Conservation (phyloP, 495 filamentous ascomycete species). For the Evansstolkia leycettana region DNA sequence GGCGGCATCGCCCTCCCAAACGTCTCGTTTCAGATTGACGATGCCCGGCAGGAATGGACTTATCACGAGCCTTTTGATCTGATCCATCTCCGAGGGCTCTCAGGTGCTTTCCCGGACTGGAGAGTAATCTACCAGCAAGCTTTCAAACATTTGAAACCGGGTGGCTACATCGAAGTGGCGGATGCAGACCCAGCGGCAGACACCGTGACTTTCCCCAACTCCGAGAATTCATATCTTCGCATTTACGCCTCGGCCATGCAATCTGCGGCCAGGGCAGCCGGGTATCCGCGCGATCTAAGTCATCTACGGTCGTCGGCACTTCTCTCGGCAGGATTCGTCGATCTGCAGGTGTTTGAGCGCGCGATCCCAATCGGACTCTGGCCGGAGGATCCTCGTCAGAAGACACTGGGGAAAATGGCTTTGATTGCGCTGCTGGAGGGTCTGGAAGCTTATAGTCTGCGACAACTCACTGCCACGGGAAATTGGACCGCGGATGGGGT, state of each 20-base stretch:
- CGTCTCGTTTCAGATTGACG: constrained; percentile 58
- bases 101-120: constrained; percentile 55
- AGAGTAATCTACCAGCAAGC: constrained; percentile 45
- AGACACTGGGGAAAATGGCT: constrained; percentile 51
- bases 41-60: constrained; percentile 46
- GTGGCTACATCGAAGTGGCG: constrained; percentile 51
- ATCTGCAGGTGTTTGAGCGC: constrained; percentile 40
- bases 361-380: constrained; percentile 49
- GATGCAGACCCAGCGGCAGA: constrained; percentile 26
- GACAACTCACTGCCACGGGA: constrained; percentile 46
- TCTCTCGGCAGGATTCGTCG: constrained; percentile 46
- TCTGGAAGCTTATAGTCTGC: constrained; percentile 48
- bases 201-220: constrained; percentile 10
- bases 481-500: constrained; percentile 45
- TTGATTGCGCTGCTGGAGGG: constrained; percentile 52
- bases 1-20: constrained; percentile 46
- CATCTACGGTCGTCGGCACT: constrained; percentile 44
- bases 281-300: constrained; percentile 30
- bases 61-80: constrained; percentile 50
- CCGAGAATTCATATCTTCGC: constrained; percentile 21
- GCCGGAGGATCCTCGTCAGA: constrained; percentile 39
- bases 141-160: constrained; percentile 45
- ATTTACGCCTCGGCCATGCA: constrained; percentile 25
- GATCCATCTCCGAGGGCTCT: constrained; percentile 51
- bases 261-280: constrained; percentile 18